A percentile compares a stretch with the other conserved stretches of the same genome.
These are phyloP conservation scores for Diutina neorugosa DNA, from an alignment of 1,139 yeast species.

Conservation along the genomic window DNA sequence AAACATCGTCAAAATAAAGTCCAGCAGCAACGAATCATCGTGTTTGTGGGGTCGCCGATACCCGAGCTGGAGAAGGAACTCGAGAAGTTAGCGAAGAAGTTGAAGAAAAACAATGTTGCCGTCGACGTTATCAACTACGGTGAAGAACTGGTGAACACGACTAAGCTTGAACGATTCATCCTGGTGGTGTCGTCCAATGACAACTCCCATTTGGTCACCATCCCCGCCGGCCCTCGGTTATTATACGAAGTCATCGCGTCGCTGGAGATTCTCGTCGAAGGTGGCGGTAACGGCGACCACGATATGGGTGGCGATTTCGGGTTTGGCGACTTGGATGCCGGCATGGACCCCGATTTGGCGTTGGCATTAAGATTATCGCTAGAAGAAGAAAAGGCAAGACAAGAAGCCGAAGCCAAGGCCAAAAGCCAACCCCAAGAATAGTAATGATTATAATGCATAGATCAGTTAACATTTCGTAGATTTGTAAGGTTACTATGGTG, in stretches of 20 bases:
- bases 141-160: conserved; percentile 67
- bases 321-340: conserved; percentile 59
- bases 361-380: conserved; percentile 79
- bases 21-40: conserved; percentile 83
- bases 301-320: conserved; percentile 30
- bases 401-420: conserved; percentile 43
- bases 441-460: neutral
- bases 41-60: conserved; percentile 84
- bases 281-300: conserved; percentile 28
- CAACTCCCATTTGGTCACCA: conserved; percentile 73
- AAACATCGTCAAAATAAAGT: conserved; percentile 93
- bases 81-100: conserved; percentile 76
- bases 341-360: conserved; percentile 94
- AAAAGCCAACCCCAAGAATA: conserved; percentile 9
- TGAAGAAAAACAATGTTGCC: conserved; percentile 89
- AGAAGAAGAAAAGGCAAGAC: conserved; percentile 74
- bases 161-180: conserved; percentile 71
- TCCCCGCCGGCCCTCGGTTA: conserved; percentile 79
- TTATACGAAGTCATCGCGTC: conserved; percentile 63
- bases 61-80: conserved; percentile 59
- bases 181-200: conserved; percentile 68
- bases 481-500: too few species aligned
- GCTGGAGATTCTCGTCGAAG: conserved; percentile 59
- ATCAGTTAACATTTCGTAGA: neutral
- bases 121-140: conserved; percentile 89